Base-by-base conservation (phyloP, 2,329 filamentous ascomycete genomes). In the Rutstroemia sp. region DNA sequence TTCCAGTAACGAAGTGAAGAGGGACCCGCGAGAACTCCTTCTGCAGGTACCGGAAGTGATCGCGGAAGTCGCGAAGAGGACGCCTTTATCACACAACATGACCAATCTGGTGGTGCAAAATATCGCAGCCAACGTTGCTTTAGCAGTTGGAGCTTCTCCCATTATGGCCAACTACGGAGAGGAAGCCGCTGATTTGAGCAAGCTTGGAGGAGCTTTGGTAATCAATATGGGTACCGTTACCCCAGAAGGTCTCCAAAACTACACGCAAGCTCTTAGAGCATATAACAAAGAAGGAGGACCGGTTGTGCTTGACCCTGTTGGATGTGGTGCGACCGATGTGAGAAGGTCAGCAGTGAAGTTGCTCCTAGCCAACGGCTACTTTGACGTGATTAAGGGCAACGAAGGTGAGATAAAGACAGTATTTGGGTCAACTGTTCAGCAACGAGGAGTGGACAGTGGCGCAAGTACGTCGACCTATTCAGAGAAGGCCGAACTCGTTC, bases 51-150 rank as follows among this genome's bases (percentile, higher is more conserved):
- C 63, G 21, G 51, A 64, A 3, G 72, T 88, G 17, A 76, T 95
- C 45, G 75, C 74, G 58, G 76, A 77, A 5, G 79, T 96, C 48
- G 81, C 81, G 5, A 70, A 75, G 2, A 76, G 73, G 45, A 85
- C 81, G 56, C 91, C 92, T 0, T 78, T 97, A 21, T 88, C 87
- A 51, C 92, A 97, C 73, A 96, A 96, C 73, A 97, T 97, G 89
- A 97, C 94, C 53, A 97, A 97, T 70, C 78, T 92, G 52, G 92
- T 97, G 0, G 92, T 96, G 21, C 91, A 96, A 67, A 96, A 96
- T 73, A 88, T 97, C 66, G 89, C 92, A 16, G 92, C 94, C 52
- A 96, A 95, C 67, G 86, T 96, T 3, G 90, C 89, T 40, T 79
- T 96, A 16, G 83, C 87, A 36, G 79, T 95, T 52, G 92, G 92